Evolutionary conservation across 495 filamentous ascomycete genomes (phyloP).

Genomic region (Apodospora peruviana): DNA sequence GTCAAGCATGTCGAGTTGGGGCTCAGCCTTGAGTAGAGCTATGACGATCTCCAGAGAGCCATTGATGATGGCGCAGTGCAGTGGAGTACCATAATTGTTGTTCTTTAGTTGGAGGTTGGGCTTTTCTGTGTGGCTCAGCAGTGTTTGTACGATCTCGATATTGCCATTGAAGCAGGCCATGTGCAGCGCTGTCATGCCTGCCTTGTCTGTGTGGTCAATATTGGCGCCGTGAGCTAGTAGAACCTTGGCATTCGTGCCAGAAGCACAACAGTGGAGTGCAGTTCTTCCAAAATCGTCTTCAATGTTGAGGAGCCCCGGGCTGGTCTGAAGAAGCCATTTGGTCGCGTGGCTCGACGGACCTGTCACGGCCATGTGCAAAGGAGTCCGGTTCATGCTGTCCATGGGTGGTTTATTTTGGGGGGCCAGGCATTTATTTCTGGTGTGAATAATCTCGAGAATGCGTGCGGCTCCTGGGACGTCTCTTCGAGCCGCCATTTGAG

Average conservation of each 20-base stretch:
- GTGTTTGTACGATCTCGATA: neutral
- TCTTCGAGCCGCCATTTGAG: neutral
- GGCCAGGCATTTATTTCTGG: neutral
- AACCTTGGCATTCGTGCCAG: neutral
- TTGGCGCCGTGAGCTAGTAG: neutral
- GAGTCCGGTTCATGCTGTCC: neutral
- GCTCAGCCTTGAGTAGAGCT: neutral
- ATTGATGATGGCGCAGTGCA: neutral
- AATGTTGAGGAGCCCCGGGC: neutral
- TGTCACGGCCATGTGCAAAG: neutral
- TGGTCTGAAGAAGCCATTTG: neutral
- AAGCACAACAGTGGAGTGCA: neutral
- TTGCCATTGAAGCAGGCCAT: neutral
- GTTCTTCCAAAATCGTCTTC: neutral
- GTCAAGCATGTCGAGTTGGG: neutral
- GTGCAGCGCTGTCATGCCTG: neutral
- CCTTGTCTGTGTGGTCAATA: neutral
- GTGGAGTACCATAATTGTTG: neutral
- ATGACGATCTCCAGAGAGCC: neutral
- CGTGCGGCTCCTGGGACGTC: neutral
- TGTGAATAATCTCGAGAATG: neutral
- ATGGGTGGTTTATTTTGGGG: neutral
- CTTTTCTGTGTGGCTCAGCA: neutral
- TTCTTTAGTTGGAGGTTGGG: neutral
- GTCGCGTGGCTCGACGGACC: neutral